Evolutionary conservation across 441 rosid genomes (phyloP), one percentile per base, ranked within the genome.

Genomic region (Adansonia rubrostipa): DNA sequence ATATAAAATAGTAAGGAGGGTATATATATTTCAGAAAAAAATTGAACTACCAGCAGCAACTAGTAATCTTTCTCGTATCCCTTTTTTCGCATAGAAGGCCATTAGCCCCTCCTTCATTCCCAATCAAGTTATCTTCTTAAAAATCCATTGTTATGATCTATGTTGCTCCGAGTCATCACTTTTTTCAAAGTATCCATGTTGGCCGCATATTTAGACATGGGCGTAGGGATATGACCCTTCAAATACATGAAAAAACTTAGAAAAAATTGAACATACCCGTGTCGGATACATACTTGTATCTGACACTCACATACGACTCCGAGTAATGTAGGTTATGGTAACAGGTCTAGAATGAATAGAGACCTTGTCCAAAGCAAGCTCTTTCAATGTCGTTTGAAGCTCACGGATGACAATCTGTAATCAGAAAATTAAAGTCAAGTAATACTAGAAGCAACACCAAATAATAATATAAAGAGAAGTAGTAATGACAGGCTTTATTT

Each of bases 281-380:
- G 40, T 36, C 40, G 40, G 40, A 36, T 36, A 36, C 40, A 36
- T 36, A 36, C 40, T 36, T 36, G 40, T 36, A 36, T 36, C 40
- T 36, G 40, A 36, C 40, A 36, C 40, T 36, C 40, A 1, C 40
- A 36, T 36, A 36, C 40, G 40, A 36, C 40, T 36, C 40, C 40
- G 5, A 36, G 40, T 28, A 28, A 28, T 36, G 40, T 36, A 36
- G 40, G 48, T 73, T 56, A 57, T 48, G 47, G 65, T 48, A n/a
- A 75, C 13, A 48, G 36, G 60, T 45, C 24, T 45, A 50, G 69
- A 5, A 74, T 3, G 36, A 75, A 77, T 54, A 24, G 13, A 77
- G 79, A 96, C 98, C 99, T 97, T 95, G 22, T 92, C 92, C 74
- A 86, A 74, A 83, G 88, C 88, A 79, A 91, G 91, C 75, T 93